Conservation (phyloP, 208 protist species). For the Crithidia expoeki region DNA sequence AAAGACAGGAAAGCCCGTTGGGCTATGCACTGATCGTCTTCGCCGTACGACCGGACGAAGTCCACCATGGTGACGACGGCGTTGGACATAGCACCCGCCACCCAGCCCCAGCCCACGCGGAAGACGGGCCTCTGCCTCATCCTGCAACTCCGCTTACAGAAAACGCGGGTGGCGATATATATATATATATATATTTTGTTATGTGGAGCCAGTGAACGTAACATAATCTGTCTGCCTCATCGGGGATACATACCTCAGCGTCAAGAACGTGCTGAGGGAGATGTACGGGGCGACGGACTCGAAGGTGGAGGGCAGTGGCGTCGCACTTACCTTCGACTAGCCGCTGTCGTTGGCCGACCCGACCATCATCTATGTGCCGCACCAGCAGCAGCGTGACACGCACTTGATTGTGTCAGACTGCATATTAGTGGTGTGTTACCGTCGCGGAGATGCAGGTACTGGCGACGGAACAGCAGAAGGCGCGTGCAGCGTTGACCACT, state of each 20-base stretch:
- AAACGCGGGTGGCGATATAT: constrained; percentile 54
- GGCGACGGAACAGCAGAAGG: constrained; percentile 19
- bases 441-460: constrained; percentile 68
- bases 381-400: constrained; percentile 38
- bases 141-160: constrained; percentile 42
- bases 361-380: constrained; percentile 38
- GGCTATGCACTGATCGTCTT: background rate
- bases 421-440: constrained; percentile 48
- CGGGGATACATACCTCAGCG: constrained; percentile 65
- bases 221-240: constrained; percentile 61
- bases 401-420: constrained; percentile 57
- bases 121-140: constrained; percentile 71
- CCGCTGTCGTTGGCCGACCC: constrained; percentile 57
- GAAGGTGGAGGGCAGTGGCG: constrained; percentile 36
- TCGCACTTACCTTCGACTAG: constrained; percentile 57
- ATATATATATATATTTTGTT: too few relatives aligned
- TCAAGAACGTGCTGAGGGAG: constrained; percentile 66
- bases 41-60: constrained; percentile 4
- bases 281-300: constrained; percentile 68
- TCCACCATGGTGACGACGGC: background rate
- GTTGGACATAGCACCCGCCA: background rate
- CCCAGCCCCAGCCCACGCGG: constrained; percentile 13
- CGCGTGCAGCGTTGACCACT: constrained; percentile 10
- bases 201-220: constrained; percentile 58
- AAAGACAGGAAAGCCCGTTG: background rate